These are phyloP conservation scores for Clavispora vitiphila DNA, from an alignment of 805 yeast genomes.

Conservation along the genomic window DNA sequence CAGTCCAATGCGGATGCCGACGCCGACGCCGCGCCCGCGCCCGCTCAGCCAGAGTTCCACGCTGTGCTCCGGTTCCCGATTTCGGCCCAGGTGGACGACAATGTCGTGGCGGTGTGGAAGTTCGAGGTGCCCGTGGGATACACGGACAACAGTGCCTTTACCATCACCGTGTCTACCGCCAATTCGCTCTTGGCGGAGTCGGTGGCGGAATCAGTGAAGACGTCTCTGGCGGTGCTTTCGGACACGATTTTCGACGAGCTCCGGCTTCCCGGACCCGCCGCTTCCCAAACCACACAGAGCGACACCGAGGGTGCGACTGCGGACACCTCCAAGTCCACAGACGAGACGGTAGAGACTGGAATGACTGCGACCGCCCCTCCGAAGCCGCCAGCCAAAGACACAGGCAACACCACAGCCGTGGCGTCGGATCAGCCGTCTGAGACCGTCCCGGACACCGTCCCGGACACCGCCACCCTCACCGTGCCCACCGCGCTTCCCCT, in stretches of 20 bases:
- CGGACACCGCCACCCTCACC: not conserved
- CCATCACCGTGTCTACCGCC: conserved; percentile 3
- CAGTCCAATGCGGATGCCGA: not conserved
- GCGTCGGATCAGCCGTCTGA: no score
- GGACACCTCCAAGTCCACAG: not conserved
- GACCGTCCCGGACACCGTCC: not conserved
- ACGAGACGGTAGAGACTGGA: no score
- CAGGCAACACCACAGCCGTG: no score
- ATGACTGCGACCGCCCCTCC: no score
- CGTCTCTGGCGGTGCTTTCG: not conserved
- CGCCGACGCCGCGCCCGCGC: no score
- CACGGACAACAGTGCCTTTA: conserved; percentile 3
- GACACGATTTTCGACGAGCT: conserved; percentile 9
- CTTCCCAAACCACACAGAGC: not conserved
- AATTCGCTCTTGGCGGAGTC: conserved; percentile 1
- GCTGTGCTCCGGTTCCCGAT: not conserved
- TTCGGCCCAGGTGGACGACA: not conserved
- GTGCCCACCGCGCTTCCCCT: conserved; percentile 35
- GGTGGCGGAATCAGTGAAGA: not conserved
- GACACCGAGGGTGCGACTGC: not conserved
- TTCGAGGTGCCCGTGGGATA: conserved; percentile 19
- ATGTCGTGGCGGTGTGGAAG: conserved; percentile 19
- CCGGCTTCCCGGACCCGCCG: no score
- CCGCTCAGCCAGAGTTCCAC: not conserved
- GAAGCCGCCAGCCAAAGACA: no score